Evolutionary conservation across 148 eudicot genomes (phyloP), one percentile per base, ranked within the genome.

Genomic region (Mesembryanthemum crystallinum): DNA sequence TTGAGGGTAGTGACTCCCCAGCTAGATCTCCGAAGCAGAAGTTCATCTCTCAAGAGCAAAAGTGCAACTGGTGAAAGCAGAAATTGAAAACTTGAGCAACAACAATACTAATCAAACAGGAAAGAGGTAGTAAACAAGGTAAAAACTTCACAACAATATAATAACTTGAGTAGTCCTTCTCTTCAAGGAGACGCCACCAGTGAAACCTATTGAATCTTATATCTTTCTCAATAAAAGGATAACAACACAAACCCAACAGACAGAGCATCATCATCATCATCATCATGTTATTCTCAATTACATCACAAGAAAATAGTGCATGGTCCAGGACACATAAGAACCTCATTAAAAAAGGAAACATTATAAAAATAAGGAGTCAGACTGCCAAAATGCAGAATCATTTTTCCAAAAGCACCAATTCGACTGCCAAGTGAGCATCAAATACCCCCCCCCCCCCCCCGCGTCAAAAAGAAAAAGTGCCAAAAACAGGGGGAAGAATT

Each of bases 1-100:
- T 81, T 51, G 84, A 86, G 57, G 86, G 81, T 65, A 75, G 73
- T 45, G 94, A 86, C 72, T 88, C 88, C 69, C 82, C 90, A 37
- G 82, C 71, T 70, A 64, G 58, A 45, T 82, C 85, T 80, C 86
- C 81, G 73, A 86, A 80, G 83, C 88, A 82, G 74, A 81, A 86
- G 28, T 89, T 87, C 99, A 95, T 95, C 78, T 68, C 68, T 75
- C 62, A 71, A 66, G 28, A 12, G 61, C 73, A 60, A 33, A 69
- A 74, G 15, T 33, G 29, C 35, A 45, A 45, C 80, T 64, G 73
- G 30, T 47, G 25, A 58, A 71, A 57, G n/a, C 5, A 32, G 43
- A 67, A 37, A 76, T 57, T 20, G 24, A 17, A 33, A 64, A 57
- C 25, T 23, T 67, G 62, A 76, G 76, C 49, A 51, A 54, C 71